phyloP scores from a whole-genome alignment of 768 basidiomycete genomes.

The Boletellus emodensis region DNA sequence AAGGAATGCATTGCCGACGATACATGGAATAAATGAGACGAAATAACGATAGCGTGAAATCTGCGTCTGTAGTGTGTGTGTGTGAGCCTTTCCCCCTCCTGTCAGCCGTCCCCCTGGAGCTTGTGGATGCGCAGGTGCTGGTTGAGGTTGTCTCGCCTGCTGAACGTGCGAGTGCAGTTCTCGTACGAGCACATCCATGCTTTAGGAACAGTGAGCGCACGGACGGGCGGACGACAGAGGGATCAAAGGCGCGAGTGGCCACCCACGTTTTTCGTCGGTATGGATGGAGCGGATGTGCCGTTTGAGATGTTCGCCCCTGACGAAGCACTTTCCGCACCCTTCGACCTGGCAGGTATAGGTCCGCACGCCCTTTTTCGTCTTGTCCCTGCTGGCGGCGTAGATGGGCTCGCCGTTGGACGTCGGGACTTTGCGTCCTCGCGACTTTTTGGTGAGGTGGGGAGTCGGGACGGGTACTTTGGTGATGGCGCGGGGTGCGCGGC shows the following conservation, averaged over 20 bases:
- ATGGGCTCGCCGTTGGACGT: constrained; percentile 27
- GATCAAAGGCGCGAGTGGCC: neutral
- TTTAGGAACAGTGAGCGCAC: constrained; percentile 5
- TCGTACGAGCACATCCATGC: constrained; percentile 46
- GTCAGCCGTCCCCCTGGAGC: constrained; percentile 18
- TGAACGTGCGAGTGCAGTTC: constrained; percentile 68
- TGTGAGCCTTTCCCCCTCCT: neutral
- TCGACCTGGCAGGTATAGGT: constrained; percentile 63
- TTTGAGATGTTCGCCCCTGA: constrained; percentile 76
- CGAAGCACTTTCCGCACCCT: constrained; percentile 77
- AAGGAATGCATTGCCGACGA: constrained; percentile 3
- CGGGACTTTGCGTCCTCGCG: constrained; percentile 47
- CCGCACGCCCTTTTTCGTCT: constrained; percentile 35
- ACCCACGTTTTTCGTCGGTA: constrained; percentile 80
- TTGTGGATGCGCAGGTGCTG: constrained; percentile 69
- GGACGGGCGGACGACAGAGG: neutral
- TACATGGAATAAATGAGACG: constrained; percentile 16
- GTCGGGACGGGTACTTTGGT: constrained; percentile 40
- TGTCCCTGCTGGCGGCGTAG: constrained; percentile 26
- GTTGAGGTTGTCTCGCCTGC: constrained; percentile 70
- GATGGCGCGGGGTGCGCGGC: constrained; percentile 21
- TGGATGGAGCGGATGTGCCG: constrained; percentile 78
- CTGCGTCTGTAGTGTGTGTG: neutral
- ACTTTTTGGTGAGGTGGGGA: constrained; percentile 48
- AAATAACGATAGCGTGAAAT: constrained; percentile 12